A percentile compares a stretch with the other conserved stretches of the same genome.
These are phyloP conservation scores for Hypoxylon sp. DNA, from an alignment of 2,329 filamentous ascomycete genomes.

Conservation along the genomic window DNA sequence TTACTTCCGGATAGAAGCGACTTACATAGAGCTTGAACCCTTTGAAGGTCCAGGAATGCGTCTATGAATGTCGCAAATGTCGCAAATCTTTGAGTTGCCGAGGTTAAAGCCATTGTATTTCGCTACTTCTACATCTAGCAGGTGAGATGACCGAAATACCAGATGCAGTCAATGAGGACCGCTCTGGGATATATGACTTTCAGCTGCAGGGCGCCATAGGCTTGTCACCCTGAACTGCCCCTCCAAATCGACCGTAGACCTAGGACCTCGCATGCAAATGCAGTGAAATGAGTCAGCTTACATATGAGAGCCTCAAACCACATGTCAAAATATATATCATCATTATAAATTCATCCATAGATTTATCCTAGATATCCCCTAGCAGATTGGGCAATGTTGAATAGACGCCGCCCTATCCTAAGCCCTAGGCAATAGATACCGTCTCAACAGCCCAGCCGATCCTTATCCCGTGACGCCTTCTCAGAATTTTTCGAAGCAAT, in stretches of 20 bases:
- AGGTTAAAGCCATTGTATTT: conserved; percentile 19
- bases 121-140: neutral
- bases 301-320: neutral
- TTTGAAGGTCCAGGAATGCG: conserved; percentile 21
- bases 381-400: conserved; percentile 23
- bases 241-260: conserved; percentile 2
- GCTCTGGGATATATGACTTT: neutral
- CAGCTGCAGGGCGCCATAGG: conserved; percentile 13
- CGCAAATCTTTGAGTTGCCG: conserved; percentile 16
- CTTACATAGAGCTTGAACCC: conserved; percentile 17
- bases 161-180: conserved; percentile 6
- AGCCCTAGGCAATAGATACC: neutral
- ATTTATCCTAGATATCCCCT: neutral
- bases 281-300: conserved; percentile 8
- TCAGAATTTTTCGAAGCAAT: conserved; percentile 21
- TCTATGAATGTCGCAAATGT: neutral
- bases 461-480: conserved; percentile 27
- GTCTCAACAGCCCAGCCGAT: neutral
- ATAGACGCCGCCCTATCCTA: conserved; percentile 21
- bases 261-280: conserved; percentile 25
- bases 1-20: conserved; percentile 36
- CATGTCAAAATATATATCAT: conserved; percentile 6
- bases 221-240: neutral
- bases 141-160: neutral
- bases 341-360: conserved; percentile 7